Percentiles rank a stretch among this genome's conserved stretches.
Evolutionary conservation across 495 filamentous ascomycete genomes (phyloP).

Genomic region (Tuber umbilicatum): DNA sequence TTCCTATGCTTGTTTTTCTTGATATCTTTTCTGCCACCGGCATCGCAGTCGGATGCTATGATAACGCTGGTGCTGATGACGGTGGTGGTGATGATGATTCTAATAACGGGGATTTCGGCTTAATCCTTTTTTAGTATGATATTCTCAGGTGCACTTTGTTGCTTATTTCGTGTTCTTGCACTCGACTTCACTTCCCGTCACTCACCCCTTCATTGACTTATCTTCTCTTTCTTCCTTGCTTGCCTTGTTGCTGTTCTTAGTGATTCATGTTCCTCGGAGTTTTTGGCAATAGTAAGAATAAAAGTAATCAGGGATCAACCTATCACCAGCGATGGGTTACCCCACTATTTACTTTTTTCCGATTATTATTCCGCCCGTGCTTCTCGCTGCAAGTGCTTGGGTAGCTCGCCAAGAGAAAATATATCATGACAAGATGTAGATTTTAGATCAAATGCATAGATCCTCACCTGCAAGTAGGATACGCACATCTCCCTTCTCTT

Average conservation of each 20-base stretch:
- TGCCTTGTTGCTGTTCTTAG: background rate
- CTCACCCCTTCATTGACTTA: background rate
- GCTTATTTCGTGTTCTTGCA: background rate
- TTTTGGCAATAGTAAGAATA: background rate
- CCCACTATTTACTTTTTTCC: background rate
- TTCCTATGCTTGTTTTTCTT: background rate
- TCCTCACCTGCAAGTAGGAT: background rate
- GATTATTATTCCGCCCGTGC: background rate
- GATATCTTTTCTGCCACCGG: background rate
- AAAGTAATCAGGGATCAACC: background rate
- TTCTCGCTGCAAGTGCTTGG: background rate
- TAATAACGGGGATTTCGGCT: background rate
- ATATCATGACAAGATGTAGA: conserved; percentile 1
- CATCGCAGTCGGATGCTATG: background rate
- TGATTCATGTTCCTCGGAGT: background rate
- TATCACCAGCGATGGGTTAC: background rate
- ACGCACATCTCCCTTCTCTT: background rate
- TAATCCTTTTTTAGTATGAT: background rate
- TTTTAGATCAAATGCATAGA: conserved; percentile 1
- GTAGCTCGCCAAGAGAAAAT: background rate
- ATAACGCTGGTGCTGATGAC: background rate
- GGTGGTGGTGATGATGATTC: background rate
- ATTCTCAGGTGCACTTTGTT: background rate
- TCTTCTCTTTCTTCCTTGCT: too few species aligned
- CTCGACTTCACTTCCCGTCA: background rate